Conservation (phyloP, 352 stramenopile species). For the Globisporangium paddicum region DNA sequence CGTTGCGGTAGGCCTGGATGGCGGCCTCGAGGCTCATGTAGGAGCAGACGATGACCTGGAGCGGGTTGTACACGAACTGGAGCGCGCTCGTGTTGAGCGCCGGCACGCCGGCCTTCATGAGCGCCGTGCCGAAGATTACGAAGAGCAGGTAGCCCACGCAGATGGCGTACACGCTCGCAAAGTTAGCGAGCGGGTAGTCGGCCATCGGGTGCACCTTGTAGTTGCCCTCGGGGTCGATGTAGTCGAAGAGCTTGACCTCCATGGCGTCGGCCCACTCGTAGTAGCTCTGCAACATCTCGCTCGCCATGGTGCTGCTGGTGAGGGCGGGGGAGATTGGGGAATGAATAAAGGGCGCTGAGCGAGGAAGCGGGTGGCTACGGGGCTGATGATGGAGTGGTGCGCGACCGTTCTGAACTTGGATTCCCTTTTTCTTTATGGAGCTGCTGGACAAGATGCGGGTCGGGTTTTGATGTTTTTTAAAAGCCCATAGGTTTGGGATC, state of each 20-base stretch:
- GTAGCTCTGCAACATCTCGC: slow-evolving; percentile 36
- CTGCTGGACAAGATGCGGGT: no score
- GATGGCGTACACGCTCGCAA: slow-evolving; percentile 49
- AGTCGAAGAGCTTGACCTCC: slow-evolving; percentile 46
- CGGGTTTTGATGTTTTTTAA: no score
- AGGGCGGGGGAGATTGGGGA: no score
- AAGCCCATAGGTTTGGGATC: no score
- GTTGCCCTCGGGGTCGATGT: slow-evolving; percentile 43
- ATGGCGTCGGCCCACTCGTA: slow-evolving; percentile 50
- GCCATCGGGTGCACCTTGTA: slow-evolving; percentile 66
- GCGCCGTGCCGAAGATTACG: slow-evolving; percentile 57
- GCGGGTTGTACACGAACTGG: slow-evolving; percentile 97
- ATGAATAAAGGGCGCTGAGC: no score
- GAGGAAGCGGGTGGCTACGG: no score
- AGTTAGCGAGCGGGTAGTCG: slow-evolving; percentile 41
- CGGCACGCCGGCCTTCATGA: slow-evolving; percentile 75
- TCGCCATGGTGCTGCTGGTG: slow-evolving; percentile 11
- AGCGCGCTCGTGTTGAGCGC: slow-evolving; percentile 76
- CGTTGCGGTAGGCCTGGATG: slow-evolving; percentile 91
- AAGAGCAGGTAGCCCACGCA: slow-evolving; percentile 61
- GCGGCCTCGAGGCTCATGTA: slow-evolving; percentile 96
- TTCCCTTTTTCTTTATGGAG: no score
- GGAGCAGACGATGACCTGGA: slow-evolving; percentile 94
- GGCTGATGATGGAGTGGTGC: no score
- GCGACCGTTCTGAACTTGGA: no score